phyloP scores from a whole-genome alignment of 148 eudicot species.

The Amaranthus cruentus region DNA sequence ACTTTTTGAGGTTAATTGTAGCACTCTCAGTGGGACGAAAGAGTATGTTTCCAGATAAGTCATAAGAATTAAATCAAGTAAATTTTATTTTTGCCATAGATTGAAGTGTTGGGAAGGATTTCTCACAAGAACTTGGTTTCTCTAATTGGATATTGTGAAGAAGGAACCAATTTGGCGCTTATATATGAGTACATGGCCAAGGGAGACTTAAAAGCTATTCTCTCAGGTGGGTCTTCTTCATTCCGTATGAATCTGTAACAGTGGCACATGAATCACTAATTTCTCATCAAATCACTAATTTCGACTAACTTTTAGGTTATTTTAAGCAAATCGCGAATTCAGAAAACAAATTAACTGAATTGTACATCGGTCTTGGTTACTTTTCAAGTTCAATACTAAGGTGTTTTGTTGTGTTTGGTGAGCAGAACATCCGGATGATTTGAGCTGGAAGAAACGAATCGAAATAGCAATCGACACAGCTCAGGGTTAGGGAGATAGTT shows the following conservation, averaged over 20 bases:
- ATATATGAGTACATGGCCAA: conserved; percentile 42
- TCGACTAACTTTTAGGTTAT: too few relatives aligned
- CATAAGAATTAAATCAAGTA: background rate
- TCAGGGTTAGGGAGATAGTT: conserved; percentile 9
- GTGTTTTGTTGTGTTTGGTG: background rate
- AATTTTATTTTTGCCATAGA: conserved; percentile 7
- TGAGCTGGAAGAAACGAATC: conserved; percentile 39
- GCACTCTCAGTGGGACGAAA: too few relatives aligned
- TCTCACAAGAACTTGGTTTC: conserved; percentile 32
- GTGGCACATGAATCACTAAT: too few relatives aligned
- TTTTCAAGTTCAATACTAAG: background rate
- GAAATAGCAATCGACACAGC: conserved; percentile 33
- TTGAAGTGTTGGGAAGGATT: conserved; percentile 25
- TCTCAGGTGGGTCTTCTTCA: conserved; percentile 21
- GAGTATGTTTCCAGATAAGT: background rate
- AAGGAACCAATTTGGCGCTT: conserved; percentile 29
- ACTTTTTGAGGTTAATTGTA: too few relatives aligned
- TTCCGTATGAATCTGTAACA: background rate
- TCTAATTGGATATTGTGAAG: conserved; percentile 40
- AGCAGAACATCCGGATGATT: conserved; percentile 14
- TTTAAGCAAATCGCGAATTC: background rate
- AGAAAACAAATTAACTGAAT: background rate
- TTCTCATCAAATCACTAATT: too few relatives aligned
- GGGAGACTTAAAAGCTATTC: conserved; percentile 24
- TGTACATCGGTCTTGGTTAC: background rate